Base-by-base conservation (phyloP, 805 yeast species). In the Ascoidea tarda region DNA sequence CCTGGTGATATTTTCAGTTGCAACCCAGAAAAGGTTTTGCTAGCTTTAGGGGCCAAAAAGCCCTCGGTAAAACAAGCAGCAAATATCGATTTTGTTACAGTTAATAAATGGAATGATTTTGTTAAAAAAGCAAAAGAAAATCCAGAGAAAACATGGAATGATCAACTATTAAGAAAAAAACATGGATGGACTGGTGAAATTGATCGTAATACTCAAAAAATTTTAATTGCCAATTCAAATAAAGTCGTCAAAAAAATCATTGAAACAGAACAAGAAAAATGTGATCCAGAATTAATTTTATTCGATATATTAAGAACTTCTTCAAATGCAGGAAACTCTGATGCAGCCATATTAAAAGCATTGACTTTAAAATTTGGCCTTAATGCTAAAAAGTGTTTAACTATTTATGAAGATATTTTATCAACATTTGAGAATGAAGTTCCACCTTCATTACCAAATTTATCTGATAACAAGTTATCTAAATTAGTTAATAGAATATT, bases 1-100 rank as follows among this genome's bases (percentile, higher is more conserved):
- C 80, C 91, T 12, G 98, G 98, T 48, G 99, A 91, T 67, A 71
- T 90, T 48, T 89, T 90, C 68, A 73, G 81, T 55, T 96, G 90
- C 46, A 78, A 76, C 50, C 97, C 98, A 8, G 90, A 83, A 56
- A 82, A 83, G 60, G 98, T 89, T 6, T 71, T 91, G 53, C 75
- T 74, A 54, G 96, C 96, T 1, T 69, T 90, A 66, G 98, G 98
- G 57, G 79, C 86, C 50, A 71, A 74, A 55, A 91, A 90, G 68
- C 98, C 98, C 51, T 74, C 85, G 53, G 66, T 84, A 48, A 76
- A 75, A 58, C 74, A 81, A 61, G 78, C 96, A 6, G 70, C 84
- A 52, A 77, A 78, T 58, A 73, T 82, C 47, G 96, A 88, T 64
- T 79, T 78, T 61, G 71, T 71, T 28, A 96, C 89, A 66, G 79